phyloP scores from a whole-genome alignment of 257 asterid species.

The Primulina tabacum region DNA sequence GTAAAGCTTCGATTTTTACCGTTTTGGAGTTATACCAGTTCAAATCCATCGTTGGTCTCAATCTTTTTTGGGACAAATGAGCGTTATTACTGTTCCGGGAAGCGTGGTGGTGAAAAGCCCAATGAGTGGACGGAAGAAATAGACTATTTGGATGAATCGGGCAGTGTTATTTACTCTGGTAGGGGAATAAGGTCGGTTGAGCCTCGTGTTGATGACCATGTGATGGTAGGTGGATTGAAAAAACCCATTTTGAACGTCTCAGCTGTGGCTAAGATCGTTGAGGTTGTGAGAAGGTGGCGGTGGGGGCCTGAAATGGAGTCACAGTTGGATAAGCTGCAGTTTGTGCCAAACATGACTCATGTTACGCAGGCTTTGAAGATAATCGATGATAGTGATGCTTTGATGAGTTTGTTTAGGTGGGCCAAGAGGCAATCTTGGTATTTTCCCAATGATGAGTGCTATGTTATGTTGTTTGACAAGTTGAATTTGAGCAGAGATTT shows the following conservation, averaged over 20 bases:
- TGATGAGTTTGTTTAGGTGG: constrained; percentile 82
- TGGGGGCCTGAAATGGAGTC: constrained; percentile 98
- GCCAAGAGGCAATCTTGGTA: constrained; percentile 89
- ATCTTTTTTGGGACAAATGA: background rate
- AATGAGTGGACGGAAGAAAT: constrained; percentile 70
- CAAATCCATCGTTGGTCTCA: constrained; percentile 41
- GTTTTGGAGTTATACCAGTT: background rate
- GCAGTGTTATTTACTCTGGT: constrained; percentile 79
- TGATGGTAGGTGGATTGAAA: constrained; percentile 73
- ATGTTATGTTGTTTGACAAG: constrained; percentile 63
- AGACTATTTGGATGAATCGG: constrained; percentile 83
- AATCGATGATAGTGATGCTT: constrained; percentile 67
- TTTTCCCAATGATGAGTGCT: constrained; percentile 63
- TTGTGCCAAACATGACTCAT: constrained; percentile 79
- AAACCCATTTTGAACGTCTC: constrained; percentile 80
- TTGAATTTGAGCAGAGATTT: constrained; percentile 68
- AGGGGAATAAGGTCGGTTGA: constrained; percentile 85
- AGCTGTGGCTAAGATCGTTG: constrained; percentile 89
- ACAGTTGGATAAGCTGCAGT: constrained; percentile 81
- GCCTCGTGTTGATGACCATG: constrained; percentile 86
- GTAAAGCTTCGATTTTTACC: constrained; percentile 4
- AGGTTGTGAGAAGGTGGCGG: constrained; percentile 87
- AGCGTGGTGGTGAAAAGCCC: background rate
- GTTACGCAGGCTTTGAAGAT: constrained; percentile 75
- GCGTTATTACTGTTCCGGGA: background rate